phyloP scores from a whole-genome alignment of 495 filamentous ascomycete species.

The Aspergillus kassunensis region DNA sequence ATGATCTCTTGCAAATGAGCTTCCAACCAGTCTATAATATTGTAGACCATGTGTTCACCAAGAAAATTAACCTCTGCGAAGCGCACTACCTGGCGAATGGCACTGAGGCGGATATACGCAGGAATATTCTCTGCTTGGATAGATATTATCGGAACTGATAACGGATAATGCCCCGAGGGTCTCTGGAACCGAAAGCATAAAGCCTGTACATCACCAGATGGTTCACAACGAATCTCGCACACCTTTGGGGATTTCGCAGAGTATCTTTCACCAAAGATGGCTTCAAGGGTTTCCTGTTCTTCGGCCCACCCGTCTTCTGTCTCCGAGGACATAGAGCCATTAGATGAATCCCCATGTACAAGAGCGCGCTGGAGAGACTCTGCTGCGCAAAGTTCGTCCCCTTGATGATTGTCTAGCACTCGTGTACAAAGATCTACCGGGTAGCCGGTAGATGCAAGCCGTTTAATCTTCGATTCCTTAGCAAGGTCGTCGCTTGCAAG shows the following conservation, averaged over 20 bases:
- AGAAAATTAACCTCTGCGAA: conserved; percentile 63
- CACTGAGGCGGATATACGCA: conserved; percentile 86
- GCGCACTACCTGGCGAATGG: conserved; percentile 71
- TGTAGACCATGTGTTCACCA: conserved; percentile 86
- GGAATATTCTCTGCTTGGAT: conserved; percentile 65
- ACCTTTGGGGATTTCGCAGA: conserved; percentile 50
- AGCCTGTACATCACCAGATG: conserved; percentile 28
- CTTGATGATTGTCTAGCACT: conserved; percentile 59
- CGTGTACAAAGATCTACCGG: conserved; percentile 76
- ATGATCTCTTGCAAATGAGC: conserved; percentile 70
- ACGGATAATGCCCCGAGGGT: conserved; percentile 62
- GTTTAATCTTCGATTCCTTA: conserved; percentile 72
- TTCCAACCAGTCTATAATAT: conserved; percentile 86
- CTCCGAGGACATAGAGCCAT: conserved; percentile 18
- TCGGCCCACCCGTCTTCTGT: conserved; percentile 66
- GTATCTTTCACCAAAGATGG: conserved; percentile 72
- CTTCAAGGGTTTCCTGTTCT: conserved; percentile 72
- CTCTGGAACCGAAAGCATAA: conserved; percentile 49
- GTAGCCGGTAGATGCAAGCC: conserved; percentile 80
- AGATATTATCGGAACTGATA: conserved; percentile 67
- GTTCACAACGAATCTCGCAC: conserved; percentile 59
- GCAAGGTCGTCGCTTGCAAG: conserved; percentile 75
- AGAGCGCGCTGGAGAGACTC: conserved; percentile 72
- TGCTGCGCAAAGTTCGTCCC: conserved; percentile 76
- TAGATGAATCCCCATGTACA: conserved; percentile 27